These are phyloP conservation scores for Talaromyces sp. DNA, from an alignment of 2,329 filamentous ascomycete genomes.

Conservation along the genomic window DNA sequence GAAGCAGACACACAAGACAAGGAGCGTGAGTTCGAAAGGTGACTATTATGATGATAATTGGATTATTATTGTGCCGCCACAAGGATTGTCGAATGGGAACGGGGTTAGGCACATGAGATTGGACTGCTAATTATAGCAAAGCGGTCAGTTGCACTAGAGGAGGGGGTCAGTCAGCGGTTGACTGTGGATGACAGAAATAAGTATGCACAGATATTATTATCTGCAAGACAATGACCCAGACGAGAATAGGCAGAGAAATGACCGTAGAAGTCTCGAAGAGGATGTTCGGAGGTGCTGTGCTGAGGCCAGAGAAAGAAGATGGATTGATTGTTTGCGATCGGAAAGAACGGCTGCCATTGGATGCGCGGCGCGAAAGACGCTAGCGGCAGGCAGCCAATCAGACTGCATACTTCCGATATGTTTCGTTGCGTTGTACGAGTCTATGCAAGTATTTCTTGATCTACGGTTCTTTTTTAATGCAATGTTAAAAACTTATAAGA, in stretches of 20 bases:
- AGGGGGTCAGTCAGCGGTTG: background rate
- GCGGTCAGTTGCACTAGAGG: slow-evolving; percentile 12
- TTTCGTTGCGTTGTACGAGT: background rate
- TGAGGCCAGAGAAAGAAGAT: background rate
- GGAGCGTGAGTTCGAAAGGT: background rate
- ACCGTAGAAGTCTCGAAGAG: background rate
- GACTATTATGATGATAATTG: slow-evolving; percentile 7
- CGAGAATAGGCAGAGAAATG: background rate
- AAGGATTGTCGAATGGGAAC: slow-evolving; percentile 15
- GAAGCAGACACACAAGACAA: slow-evolving; percentile 1
- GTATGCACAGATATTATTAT: background rate
- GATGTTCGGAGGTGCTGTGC: background rate
- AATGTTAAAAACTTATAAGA: too few relatives aligned
- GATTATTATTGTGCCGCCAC: background rate
- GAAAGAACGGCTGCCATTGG: slow-evolving; percentile 4
- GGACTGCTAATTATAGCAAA: slow-evolving; percentile 21
- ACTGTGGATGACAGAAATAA: background rate
- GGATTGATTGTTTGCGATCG: slow-evolving; percentile 6
- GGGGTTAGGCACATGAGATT: slow-evolving; percentile 6
- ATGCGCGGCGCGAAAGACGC: background rate
- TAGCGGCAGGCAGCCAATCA: slow-evolving; percentile 1
- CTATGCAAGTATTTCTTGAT: background rate
- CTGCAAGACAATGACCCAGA: background rate
- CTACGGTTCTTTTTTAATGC: too few relatives aligned
- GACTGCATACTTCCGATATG: background rate